Base-by-base conservation (phyloP, 805 yeast species). In the Scheffersomyces coipomensis region DNA sequence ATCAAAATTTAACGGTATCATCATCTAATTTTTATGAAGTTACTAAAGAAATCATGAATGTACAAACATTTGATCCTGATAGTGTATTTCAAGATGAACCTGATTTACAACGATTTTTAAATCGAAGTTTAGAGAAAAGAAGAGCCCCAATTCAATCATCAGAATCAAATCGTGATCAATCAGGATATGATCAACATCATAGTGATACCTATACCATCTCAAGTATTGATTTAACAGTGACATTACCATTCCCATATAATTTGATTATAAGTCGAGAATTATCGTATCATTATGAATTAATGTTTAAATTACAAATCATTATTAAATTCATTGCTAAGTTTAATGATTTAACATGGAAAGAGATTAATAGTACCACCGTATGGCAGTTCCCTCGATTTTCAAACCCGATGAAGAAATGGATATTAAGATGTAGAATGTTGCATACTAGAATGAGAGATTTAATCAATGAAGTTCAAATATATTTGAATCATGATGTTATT, bases 211-310 rank as follows among this genome's bases (percentile, higher is more conserved):
- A 68, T 33, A 53, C 78, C 1, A 66, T 83, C 1, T 68, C 80
- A 34, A 73, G 75, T 36, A 56, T 84, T 9, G 77, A 76, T 42
- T 60, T 84, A 33, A 79, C 81, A 30, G 43, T 83, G 6, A 60
- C 72, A n/a, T 59, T 90, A 17, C 97, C 97, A 3, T 93, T 88
- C 55, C 99, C 99, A 0, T 62, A 88, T 35, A 88, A 88, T 52
- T 68, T 91, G 19, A 70, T 93, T 1, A 64, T 88, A 1, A 79
- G 85, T 13, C 76, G 81, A 39, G 83, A 88, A 12, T 79, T 83
- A 19, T 66, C 88, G 13, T 73, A 81, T 35, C 88, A 93, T 46
- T 88, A 84, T 54, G 96, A 91, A 56, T 66, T 88, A 25, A 64
- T 89, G 34, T 88, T 86, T 50, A 76, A 97, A 46, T 81, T 86